Base-by-base conservation (phyloP, 345 rosid species). In the Orychophragmus violaceus region DNA sequence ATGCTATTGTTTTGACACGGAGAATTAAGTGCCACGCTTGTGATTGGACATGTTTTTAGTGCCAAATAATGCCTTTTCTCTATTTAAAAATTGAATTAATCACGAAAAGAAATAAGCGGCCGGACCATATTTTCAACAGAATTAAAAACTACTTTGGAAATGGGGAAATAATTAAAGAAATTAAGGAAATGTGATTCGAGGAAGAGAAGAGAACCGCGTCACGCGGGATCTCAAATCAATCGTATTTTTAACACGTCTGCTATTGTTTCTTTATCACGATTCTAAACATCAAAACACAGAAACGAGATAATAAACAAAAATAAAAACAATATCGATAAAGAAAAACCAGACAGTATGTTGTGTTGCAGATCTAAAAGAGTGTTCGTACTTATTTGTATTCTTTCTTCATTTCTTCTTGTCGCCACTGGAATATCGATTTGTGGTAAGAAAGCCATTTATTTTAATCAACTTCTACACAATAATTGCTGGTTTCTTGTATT, bases 311-410 rank as follows among this genome's bases (percentile, higher is more conserved):
- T 17, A 23, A 39, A 2, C 25, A 39, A 1, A 13, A 39, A 48
- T 3, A 22, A 44, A 23, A 54, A 12, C 17, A 13, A 16, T 30
- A 42, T 19, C 51, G 19, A 51, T 2, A 10, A 27, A 12, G 9
- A 41, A 13, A 37, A 19, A 45, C 4, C 11, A 6, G 32, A 46
- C 58, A 29, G 24, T 19, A 68, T 69, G 78, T 59, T 68, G 12
- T 62, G 70, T 65, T 74, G 25, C 62, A 63, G 81, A 80, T 78
- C 84, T 64, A 59, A 67, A 30, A 51, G 48, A 28, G 24, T 76
- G 46, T 36, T 70, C 41, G 8, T 77, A 28, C 36, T 76, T 52
- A 8, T 66, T 24, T 37, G 48, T 64, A 8, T 74, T 51, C 56
- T 78, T 6, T 48, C 59, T 55, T 80, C 66, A 13, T 25, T 73